Percentiles rank a stretch among this genome's conserved stretches.
Conservation (phyloP, 352 stramenopile genomes). For the Globisporangium emineosum region DNA sequence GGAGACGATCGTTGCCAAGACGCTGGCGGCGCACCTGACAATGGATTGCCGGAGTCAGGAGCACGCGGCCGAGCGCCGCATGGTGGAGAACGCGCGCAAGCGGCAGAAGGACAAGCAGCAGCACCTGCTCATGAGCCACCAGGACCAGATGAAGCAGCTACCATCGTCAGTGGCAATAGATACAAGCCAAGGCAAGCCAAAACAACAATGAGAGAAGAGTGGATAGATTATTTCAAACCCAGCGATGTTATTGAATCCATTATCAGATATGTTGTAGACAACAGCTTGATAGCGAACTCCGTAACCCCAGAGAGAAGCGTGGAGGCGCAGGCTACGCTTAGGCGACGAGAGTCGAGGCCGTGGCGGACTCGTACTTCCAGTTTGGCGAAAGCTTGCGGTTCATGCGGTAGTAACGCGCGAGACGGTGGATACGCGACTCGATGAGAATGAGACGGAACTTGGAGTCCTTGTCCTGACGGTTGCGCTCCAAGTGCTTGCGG, state of each 20-base stretch:
- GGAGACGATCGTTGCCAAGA: conserved; percentile 48
- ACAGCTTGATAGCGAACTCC: conserved; percentile 8
- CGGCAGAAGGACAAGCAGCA: conserved; percentile 6
- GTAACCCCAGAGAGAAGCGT: conserved; percentile 16
- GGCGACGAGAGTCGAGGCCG: conserved; percentile 97
- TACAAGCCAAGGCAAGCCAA: background rate
- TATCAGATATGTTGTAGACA: background rate
- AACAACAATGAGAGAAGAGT: background rate
- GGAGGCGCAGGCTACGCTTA: conserved; percentile 73
- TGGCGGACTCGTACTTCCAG: conserved; percentile 99
- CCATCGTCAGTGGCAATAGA: background rate
- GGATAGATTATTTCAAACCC: conserved; percentile 29
- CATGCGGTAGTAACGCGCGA: conserved; percentile 98
- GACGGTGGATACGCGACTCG: conserved; percentile 98
- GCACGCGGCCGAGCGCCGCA: conserved; percentile 19
- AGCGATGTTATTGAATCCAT: conserved; percentile 18
- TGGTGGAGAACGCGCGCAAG: conserved; percentile 33
- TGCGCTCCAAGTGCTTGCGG: conserved; percentile 99
- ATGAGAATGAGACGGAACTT: conserved; percentile 99
- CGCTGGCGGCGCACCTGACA: conserved; percentile 31
- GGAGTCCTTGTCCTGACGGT: conserved; percentile 99
- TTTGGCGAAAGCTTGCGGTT: conserved; percentile 98
- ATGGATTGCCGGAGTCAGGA: conserved; percentile 36
- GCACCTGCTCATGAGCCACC: background rate
- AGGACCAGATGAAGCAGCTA: background rate